Evolutionary conservation across 208 protist species (phyloP).

Genomic region (Giardia muris): DNA sequence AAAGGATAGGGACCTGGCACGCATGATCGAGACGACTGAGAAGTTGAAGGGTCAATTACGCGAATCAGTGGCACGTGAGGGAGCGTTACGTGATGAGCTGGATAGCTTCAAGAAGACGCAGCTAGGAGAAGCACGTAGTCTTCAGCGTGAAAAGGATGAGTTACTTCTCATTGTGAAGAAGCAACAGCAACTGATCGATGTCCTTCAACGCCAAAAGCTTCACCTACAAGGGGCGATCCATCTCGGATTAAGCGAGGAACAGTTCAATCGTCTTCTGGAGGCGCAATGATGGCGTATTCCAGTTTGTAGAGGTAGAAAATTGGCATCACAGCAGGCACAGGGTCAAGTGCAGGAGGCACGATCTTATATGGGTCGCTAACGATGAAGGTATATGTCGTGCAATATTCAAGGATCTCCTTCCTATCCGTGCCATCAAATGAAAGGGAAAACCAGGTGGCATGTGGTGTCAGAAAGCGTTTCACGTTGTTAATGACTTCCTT

Average conservation of each 20-base stretch:
- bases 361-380: neutral
- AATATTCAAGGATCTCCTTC: neutral
- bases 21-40: neutral
- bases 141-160: slow-evolving; percentile 12
- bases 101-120: neutral
- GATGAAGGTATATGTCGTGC: neutral
- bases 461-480: neutral
- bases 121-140: neutral
- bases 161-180: slow-evolving; percentile 9
- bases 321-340: neutral
- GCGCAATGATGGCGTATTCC: neutral
- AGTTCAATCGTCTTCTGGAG: slow-evolving; percentile 16
- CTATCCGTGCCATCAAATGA: neutral
- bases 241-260: neutral
- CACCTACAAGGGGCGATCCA: slow-evolving; percentile 24
- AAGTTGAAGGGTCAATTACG: neutral
- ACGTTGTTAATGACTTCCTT: neutral
- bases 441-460: neutral
- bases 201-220: slow-evolving; percentile 21
- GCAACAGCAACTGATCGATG: slow-evolving; percentile 26
- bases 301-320: neutral
- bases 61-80: neutral
- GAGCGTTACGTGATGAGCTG: neutral
- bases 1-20: neutral
- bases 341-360: neutral